Evolutionary conservation across 805 yeast species (phyloP).

Genomic region (Kuraishia piskuri): DNA sequence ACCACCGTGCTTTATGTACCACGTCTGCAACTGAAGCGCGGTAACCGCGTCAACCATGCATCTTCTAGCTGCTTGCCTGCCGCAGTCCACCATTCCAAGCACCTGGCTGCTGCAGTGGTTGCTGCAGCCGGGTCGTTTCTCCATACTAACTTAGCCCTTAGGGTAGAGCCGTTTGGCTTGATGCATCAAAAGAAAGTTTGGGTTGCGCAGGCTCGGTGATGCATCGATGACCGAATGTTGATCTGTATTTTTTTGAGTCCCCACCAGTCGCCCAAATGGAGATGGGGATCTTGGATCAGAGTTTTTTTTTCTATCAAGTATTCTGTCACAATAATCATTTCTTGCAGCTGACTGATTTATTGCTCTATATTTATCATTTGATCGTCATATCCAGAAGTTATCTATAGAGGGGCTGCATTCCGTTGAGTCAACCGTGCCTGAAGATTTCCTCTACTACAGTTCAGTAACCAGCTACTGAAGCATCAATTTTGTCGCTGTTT

Average conservation of each 20-base stretch:
- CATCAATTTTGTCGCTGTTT: too few relatives aligned
- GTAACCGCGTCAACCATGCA: background rate
- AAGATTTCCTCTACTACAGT: too few relatives aligned
- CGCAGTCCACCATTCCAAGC: background rate
- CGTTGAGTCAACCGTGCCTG: too few relatives aligned
- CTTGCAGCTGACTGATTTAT: too few relatives aligned
- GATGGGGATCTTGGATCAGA: too few relatives aligned
- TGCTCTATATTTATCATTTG: too few relatives aligned
- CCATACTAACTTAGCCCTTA: background rate
- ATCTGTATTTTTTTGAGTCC: background rate
- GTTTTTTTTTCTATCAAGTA: too few relatives aligned
- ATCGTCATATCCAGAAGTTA: too few relatives aligned
- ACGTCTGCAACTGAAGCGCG: background rate
- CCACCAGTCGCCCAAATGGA: background rate
- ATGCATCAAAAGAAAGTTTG: background rate
- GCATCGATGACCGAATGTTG: background rate
- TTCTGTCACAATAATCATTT: too few relatives aligned
- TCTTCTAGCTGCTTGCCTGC: background rate
- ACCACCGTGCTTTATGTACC: background rate
- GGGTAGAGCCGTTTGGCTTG: background rate
- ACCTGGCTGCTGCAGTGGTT: background rate
- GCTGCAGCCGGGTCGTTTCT: background rate
- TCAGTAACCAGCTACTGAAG: too few relatives aligned
- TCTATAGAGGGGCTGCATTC: too few relatives aligned
- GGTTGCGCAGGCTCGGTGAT: background rate